A percentile compares a stretch with the other conserved stretches of the same genome.
Evolutionary conservation across 768 basidiomycete genomes (phyloP).

Genomic region (Pisolithus sp.): DNA sequence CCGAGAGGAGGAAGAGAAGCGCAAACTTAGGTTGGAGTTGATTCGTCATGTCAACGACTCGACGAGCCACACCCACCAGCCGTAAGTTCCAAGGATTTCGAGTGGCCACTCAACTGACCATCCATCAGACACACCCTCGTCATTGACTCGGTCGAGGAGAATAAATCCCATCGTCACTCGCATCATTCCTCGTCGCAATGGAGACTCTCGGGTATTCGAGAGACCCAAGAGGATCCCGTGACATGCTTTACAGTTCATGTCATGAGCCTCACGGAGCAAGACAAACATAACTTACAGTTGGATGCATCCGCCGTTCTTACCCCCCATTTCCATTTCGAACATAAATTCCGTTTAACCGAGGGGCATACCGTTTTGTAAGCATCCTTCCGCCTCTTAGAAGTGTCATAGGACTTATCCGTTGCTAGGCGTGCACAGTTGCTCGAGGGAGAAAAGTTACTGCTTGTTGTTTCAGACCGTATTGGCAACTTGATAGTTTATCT

Average conservation of each 20-base stretch:
- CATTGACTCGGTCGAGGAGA: constrained; percentile 1
- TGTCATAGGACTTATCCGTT: background rate
- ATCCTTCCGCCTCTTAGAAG: background rate
- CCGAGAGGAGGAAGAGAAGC: constrained; percentile 4
- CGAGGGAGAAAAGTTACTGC: constrained; percentile 32
- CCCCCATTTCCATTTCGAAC: constrained; percentile 11
- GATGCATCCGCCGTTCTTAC: constrained; percentile 16
- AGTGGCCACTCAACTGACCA: constrained; percentile 6
- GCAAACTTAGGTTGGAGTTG: constrained; percentile 8
- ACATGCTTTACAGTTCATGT: constrained; percentile 16
- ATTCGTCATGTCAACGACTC: constrained; percentile 15
- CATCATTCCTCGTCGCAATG: background rate
- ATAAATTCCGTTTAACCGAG: constrained; percentile 14
- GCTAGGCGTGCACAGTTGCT: constrained; percentile 33
- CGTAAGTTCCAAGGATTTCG: constrained; percentile 4
- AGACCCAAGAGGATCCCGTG: constrained; percentile 11
- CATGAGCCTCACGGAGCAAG: constrained; percentile 24
- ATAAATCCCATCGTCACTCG: constrained; percentile 6
- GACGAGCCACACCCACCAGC: background rate
- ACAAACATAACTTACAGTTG: constrained; percentile 21
- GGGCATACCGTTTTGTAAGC: constrained; percentile 5
- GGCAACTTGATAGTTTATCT: constrained; percentile 30
- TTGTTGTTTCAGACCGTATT: constrained; percentile 28
- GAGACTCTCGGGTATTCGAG: constrained; percentile 5
- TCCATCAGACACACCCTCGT: constrained; percentile 14